Percentiles rank a stretch among this genome's conserved stretches.
Conservation (phyloP, 495 filamentous ascomycete species). For the Aspergillus sparsus region DNA sequence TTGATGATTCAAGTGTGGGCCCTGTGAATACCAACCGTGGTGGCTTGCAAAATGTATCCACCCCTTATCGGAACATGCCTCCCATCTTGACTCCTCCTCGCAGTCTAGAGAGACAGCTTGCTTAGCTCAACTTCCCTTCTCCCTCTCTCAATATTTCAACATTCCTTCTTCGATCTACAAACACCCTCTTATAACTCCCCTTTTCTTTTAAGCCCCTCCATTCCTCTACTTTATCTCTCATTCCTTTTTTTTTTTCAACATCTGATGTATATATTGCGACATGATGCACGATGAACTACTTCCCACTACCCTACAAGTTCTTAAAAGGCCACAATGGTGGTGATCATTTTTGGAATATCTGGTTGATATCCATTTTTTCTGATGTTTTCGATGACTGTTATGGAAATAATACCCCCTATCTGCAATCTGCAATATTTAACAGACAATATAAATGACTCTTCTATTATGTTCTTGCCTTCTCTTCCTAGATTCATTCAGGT, state of each 20-base stretch:
- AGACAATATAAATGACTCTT: neutral
- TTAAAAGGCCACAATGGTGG: neutral
- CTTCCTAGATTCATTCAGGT: no score
- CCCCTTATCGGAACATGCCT: conserved; percentile 33
- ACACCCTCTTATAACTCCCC: neutral
- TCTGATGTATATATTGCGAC: conserved; percentile 8
- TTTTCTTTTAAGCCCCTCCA: neutral
- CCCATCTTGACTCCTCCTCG: conserved; percentile 40
- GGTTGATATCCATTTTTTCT: neutral
- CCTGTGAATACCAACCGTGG: conserved; percentile 28
- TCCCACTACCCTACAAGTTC: neutral
- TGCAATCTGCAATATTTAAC: neutral
- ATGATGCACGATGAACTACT: neutral
- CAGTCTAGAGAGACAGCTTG: conserved; percentile 45
- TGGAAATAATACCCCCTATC: conserved; percentile 4
- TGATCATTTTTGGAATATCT: neutral
- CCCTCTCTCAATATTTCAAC: neutral
- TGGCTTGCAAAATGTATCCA: conserved; percentile 21
- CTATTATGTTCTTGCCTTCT: neutral
- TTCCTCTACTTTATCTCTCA: neutral
- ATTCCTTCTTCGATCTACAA: no score
- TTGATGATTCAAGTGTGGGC: conserved; percentile 26
- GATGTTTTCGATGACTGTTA: conserved; percentile 5
- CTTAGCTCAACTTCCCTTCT: conserved; percentile 23
- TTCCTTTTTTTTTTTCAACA: neutral